Evolutionary conservation across 495 filamentous ascomycete genomes (phyloP), one percentile per base, ranked within the genome.

Genomic region (Penicillium diatomitis): DNA sequence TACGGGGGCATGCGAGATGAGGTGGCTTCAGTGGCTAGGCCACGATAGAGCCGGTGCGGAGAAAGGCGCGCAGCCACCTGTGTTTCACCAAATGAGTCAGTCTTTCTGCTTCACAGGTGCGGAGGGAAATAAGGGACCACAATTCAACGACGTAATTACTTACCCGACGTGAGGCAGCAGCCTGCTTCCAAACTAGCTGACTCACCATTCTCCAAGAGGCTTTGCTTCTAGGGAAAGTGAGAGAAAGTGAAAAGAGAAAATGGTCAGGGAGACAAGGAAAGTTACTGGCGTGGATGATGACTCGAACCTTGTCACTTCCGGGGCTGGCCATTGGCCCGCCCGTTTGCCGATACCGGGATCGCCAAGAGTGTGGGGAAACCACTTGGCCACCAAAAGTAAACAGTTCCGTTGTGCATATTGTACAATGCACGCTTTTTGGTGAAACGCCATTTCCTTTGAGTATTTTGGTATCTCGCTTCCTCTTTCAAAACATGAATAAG

Each of bases 161-260:
- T 34, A 65, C 64, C 50, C 57, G 57, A 50, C 60, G 64, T 47
- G 62, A 57, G 48, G 62, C 64, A 36, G 53, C 54, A 46, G 54
- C 64, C 53, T 55, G 49, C 54, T 63, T 55, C 64, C 64, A 65
- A 47, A 67, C 54, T 45, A 67, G 48, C 45, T 65, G 64, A 52
- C 62, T 67, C 55, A 67, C 64, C 64, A 67, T 67, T 48, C 55
- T 59, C 34, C 50, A 57, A 4, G 48, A 53, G 52, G 46, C 37
- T 41, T 53, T 45, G 45, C 47, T 46, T 54, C 49, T 53, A 46
- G 52, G 46, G 57, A 49, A 63, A 53, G 43, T 46, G 27, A 52
- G 50, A 51, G 50, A 49, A 39, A 30, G 41, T 47, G 43, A 20
- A 20, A 20, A 20, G 60, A 60, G 44, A 44, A 50, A n/a, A 28